Conservation (phyloP, 345 rosid species). For the Melastoma malabathricum region DNA sequence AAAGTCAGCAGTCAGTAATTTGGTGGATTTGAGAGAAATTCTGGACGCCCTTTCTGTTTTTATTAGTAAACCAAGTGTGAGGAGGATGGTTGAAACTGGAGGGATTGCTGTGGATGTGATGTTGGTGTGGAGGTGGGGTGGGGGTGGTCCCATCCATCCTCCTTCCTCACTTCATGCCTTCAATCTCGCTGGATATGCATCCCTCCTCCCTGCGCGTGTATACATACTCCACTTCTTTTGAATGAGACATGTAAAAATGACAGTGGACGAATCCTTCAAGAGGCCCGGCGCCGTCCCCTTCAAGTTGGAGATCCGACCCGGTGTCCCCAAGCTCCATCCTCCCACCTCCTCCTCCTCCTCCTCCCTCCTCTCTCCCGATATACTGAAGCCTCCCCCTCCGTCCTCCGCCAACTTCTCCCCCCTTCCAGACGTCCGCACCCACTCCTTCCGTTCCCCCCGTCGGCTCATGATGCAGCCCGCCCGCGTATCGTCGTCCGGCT, state of each 20-base stretch:
- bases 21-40: too few relatives aligned
- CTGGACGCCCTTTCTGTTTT: too few relatives aligned
- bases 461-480: conserved; percentile 23
- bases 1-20: too few relatives aligned
- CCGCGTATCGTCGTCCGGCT: conserved; percentile 37
- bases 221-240: too few relatives aligned
- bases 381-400: conserved; percentile 53
- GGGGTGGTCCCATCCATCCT: conserved; percentile 16
- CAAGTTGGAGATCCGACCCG: conserved; percentile 98
- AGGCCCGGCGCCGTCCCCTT: conserved; percentile 74
- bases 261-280: conserved; percentile 56
- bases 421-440: conserved; percentile 27
- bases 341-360: conserved; percentile 1
- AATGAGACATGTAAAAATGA: conserved; percentile 20
- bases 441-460: conserved; percentile 46
- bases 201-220: conserved; percentile 5
- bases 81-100: too few relatives aligned
- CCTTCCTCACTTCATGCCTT: conserved; percentile 37
- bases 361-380: conserved; percentile 21
- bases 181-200: conserved; percentile 25
- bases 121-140: too few relatives aligned
- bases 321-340: conserved; percentile 51
- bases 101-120: too few relatives aligned
- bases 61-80: too few relatives aligned
- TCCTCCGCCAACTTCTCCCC: conserved; percentile 14